These are phyloP conservation scores for Massariosphaeria phaeospora DNA, from an alignment of 495 filamentous ascomycete species.

Conservation along the genomic window DNA sequence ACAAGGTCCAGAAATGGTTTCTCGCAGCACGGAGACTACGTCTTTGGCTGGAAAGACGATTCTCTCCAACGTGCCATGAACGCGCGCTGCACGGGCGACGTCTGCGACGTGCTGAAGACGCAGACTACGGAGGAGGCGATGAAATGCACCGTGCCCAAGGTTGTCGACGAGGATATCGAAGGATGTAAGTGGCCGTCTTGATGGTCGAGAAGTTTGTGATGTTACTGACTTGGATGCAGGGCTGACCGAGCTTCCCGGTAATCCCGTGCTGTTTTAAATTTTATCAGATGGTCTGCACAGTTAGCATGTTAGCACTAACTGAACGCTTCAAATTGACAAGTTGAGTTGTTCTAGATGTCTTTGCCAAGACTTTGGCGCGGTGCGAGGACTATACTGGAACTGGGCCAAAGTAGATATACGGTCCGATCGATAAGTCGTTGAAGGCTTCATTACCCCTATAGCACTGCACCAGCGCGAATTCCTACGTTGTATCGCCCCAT, in stretches of 20 bases:
- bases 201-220: not conserved
- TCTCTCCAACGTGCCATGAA: conserved; percentile 34
- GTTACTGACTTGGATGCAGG: not conserved
- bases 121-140: conserved; percentile 45
- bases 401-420: too few species aligned
- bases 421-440: too few species aligned
- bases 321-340: too few species aligned
- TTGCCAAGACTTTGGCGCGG: too few species aligned
- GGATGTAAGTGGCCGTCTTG: conserved; percentile 44
- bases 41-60: conserved; percentile 32
- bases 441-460: too few species aligned
- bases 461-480: too few species aligned
- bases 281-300: too few species aligned
- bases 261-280: not conserved
- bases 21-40: conserved; percentile 45
- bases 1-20: conserved; percentile 28
- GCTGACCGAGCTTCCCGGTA: conserved; percentile 2
- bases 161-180: conserved; percentile 45
- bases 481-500: too few species aligned
- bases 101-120: conserved; percentile 43
- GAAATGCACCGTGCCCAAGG: conserved; percentile 44
- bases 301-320: too few species aligned
- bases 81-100: conserved; percentile 47
- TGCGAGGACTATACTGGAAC: too few species aligned
- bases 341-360: too few species aligned